Conservation (phyloP, 768 basidiomycete genomes). For the Tricholoma matsutake region DNA sequence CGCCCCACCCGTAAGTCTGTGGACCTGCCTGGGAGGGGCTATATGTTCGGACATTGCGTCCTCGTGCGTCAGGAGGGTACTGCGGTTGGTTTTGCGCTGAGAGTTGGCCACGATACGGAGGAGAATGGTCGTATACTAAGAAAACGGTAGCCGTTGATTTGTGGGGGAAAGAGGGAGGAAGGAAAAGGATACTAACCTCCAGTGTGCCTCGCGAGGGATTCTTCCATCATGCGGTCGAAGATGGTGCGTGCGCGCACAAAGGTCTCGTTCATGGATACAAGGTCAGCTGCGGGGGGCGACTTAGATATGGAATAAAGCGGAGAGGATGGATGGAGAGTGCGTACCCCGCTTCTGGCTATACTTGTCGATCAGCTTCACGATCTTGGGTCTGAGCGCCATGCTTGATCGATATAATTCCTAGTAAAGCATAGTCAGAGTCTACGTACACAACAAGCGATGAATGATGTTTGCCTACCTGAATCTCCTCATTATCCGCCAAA, state of each 20-base stretch:
- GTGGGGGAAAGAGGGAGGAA: background rate
- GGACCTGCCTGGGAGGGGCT: background rate
- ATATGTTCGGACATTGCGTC: slow-evolving; percentile 9
- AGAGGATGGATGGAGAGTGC: slow-evolving; percentile 20
- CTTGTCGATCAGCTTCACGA: slow-evolving; percentile 95
- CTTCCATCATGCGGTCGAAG: slow-evolving; percentile 94
- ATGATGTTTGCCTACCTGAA: slow-evolving; percentile 49
- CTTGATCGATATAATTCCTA: slow-evolving; percentile 89
- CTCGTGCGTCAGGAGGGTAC: slow-evolving; percentile 22
- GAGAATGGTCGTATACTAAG: slow-evolving; percentile 54
- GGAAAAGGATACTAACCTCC: slow-evolving; percentile 41
- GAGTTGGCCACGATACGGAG: slow-evolving; percentile 20
- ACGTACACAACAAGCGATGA: slow-evolving; percentile 5
- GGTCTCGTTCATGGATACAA: slow-evolving; percentile 92
- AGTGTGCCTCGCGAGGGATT: slow-evolving; percentile 73
- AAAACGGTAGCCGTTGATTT: too few species aligned
- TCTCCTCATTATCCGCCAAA: slow-evolving; percentile 88
- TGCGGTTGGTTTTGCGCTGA: slow-evolving; percentile 1
- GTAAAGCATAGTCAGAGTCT: too few species aligned
- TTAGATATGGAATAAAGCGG: slow-evolving; percentile 5
- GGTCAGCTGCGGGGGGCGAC: slow-evolving; percentile 60
- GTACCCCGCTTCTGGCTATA: slow-evolving; percentile 88
- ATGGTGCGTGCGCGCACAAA: slow-evolving; percentile 86
- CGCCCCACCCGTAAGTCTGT: slow-evolving; percentile 50
- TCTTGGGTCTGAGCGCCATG: slow-evolving; percentile 89